phyloP scores from a whole-genome alignment of 345 rosid genomes.

The Citrus unshiu region DNA sequence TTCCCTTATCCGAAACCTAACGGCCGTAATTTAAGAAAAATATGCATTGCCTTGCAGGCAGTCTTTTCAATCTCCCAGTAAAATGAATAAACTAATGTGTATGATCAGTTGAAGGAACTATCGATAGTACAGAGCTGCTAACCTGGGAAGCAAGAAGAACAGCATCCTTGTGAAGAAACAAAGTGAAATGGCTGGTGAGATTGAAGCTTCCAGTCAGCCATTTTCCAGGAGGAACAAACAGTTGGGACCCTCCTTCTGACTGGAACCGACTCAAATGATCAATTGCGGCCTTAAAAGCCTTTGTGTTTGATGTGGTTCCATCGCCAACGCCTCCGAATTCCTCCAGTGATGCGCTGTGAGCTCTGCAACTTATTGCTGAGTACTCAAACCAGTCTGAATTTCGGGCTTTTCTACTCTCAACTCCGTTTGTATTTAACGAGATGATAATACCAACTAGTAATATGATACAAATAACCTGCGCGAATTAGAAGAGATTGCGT shows the following conservation, averaged over 20 bases:
- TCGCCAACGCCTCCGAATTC: constrained; percentile 92
- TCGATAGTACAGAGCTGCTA: neutral
- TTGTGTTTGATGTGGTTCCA: constrained; percentile 70
- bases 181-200: constrained; percentile 87
- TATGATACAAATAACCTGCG: constrained; percentile 23
- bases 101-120: neutral
- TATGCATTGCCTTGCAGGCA: neutral
- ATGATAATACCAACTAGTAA: constrained; percentile 15
- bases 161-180: constrained; percentile 70
- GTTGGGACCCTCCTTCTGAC: constrained; percentile 67
- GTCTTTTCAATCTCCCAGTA: too few species aligned
- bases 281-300: constrained; percentile 65
- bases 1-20: neutral
- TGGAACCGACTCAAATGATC: constrained; percentile 49
- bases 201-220: constrained; percentile 91
- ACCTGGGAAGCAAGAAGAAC: constrained; percentile 87
- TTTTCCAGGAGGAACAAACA: constrained; percentile 77
- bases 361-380: constrained; percentile 59
- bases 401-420: constrained; percentile 26
- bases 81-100: neutral
- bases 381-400: constrained; percentile 31
- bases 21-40: neutral
- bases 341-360: constrained; percentile 60
- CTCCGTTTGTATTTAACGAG: constrained; percentile 24
- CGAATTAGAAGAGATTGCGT: neutral